These are phyloP conservation scores for Trichoderma sp. DNA, from an alignment of 2,329 filamentous ascomycete species.

Conservation along the genomic window DNA sequence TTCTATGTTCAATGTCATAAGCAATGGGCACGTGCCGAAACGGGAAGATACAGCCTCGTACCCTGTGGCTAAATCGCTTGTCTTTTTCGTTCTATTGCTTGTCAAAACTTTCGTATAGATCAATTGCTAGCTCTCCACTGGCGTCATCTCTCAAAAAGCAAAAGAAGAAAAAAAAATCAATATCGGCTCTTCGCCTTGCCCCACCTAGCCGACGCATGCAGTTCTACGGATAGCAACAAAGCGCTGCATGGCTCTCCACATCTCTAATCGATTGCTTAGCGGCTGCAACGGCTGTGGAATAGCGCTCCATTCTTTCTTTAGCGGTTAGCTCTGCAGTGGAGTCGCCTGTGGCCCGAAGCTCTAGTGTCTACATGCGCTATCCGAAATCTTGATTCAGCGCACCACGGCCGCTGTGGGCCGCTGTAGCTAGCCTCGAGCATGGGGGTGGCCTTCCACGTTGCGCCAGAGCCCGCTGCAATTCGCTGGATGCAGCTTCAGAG, in stretches of 20 bases:
- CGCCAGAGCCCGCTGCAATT: conserved; percentile 33
- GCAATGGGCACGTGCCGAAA: background rate
- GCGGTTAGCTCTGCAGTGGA: background rate
- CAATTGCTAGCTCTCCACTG: background rate
- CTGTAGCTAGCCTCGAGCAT: conserved; percentile 12
- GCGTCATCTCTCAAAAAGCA: background rate
- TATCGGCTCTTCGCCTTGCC: conserved; percentile 5
- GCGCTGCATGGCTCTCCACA: background rate
- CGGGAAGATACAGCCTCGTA: background rate
- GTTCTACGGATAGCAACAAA: background rate
- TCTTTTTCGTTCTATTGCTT: background rate
- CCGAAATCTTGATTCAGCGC: conserved; percentile 8
- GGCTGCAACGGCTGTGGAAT: background rate
- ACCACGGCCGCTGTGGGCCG: conserved; percentile 19
- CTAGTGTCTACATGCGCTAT: background rate
- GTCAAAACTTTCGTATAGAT: background rate
- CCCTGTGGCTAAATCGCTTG: background rate
- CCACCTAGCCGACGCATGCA: conserved; percentile 15
- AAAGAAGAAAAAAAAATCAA: background rate
- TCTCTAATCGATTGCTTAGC: conserved; percentile 18
- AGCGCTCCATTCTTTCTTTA: background rate
- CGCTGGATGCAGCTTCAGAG: conserved; percentile 32
- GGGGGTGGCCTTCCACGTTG: conserved; percentile 34
- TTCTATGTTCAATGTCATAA: background rate
- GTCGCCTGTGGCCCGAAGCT: conserved; percentile 1